Base-by-base conservation (phyloP, 805 yeast species). In the Vanderwaltozyma polyspora region DNA sequence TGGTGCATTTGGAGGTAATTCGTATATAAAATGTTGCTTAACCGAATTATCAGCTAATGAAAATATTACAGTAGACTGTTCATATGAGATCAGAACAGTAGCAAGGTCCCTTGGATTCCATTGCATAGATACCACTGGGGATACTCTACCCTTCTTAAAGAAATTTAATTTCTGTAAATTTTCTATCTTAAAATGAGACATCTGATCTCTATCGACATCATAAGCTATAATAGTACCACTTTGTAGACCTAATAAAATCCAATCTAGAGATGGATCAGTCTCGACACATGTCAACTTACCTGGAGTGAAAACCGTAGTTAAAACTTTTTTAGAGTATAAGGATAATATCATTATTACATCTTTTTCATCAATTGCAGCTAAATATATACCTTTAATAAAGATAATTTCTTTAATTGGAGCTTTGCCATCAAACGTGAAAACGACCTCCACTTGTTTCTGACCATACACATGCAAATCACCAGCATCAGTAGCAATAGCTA, bases 21-120 rank as follows among this genome's bases (percentile, higher is more conserved):
- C 74, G 52, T 82, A 83, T 1, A 71, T 60, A 42, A 83, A 73
- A 3, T 63, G 56, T 34, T 66, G 67, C 36, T 69, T 72, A n/a
- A 80, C 57, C 18, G 68, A 69, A 24, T 72, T 78, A 3, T 73
- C 71, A 0, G 75, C 64, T 22, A 91, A 45, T 1, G 83, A 77
- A 55, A 78, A 89, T 3, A 74, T 61, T 1, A 86, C 71, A 0
- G 87, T 85, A 30, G 74, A 66, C 36, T 73, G 74, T 4, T 72
- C 61, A 54, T 87, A 91, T 0, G 85, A 74, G 8, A 91, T 70
- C 42, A 91, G 64, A 3, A 91, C 39, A 0, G 79, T 67, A 0
- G 94, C 89, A 6, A 85, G 66, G 52, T 91, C 96, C 42, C 96
- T 68, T 4, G 99, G 98, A 49, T 84, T 91, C 70, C 94, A 68